Conservation (phyloP, 495 filamentous ascomycete species). For the Hypoxylon fragiforme region DNA sequence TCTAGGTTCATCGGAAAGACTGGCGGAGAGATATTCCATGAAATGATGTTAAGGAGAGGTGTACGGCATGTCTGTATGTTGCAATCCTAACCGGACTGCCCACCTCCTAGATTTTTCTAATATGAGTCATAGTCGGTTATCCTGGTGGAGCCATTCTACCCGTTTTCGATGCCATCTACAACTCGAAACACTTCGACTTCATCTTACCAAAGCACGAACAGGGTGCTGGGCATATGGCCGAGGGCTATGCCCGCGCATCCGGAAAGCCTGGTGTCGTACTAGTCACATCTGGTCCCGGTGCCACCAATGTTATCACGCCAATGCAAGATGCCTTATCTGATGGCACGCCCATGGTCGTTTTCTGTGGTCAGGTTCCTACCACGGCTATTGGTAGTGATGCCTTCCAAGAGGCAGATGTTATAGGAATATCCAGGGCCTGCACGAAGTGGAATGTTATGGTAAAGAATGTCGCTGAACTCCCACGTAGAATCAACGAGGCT, state of each 20-base stretch:
- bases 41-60: slow-evolving; percentile 93
- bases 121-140: slow-evolving; percentile 60
- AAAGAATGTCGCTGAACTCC: slow-evolving; percentile 75
- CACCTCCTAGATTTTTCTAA: slow-evolving; percentile 37
- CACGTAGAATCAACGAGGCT: slow-evolving; percentile 80
- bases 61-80: slow-evolving; percentile 91
- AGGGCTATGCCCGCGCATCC: slow-evolving; percentile 75
- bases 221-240: slow-evolving; percentile 80
- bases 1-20: slow-evolving; percentile 87
- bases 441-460: slow-evolving; percentile 90
- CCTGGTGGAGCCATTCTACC: slow-evolving; percentile 81
- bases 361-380: slow-evolving; percentile 75
- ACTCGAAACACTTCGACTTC: slow-evolving; percentile 78
- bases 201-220: slow-evolving; percentile 79
- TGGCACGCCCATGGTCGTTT: slow-evolving; percentile 78
- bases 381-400: slow-evolving; percentile 75
- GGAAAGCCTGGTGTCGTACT: slow-evolving; percentile 77
- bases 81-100: slow-evolving; percentile 10
- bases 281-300: slow-evolving; percentile 78
- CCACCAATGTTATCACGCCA: slow-evolving; percentile 77
- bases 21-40: slow-evolving; percentile 96
- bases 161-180: slow-evolving; percentile 82
- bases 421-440: slow-evolving; percentile 76
- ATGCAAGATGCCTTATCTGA: slow-evolving; percentile 80
- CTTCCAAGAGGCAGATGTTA: slow-evolving; percentile 78